phyloP scores from a whole-genome alignment of 2,329 filamentous ascomycete species.

The Thermochaetoides dissita region DNA sequence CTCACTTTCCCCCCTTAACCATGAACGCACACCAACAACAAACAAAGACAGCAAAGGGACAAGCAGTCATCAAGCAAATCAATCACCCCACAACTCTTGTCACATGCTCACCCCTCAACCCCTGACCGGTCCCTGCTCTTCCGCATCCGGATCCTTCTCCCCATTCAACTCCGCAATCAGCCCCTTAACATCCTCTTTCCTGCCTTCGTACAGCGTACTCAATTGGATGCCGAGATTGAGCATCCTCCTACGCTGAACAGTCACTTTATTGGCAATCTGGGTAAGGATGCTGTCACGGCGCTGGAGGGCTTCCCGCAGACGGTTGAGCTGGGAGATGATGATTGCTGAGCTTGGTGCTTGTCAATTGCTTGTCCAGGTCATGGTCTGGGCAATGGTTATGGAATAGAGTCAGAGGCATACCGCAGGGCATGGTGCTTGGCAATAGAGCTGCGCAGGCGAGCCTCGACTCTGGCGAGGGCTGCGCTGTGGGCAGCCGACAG shows the following conservation, averaged over 20 bases:
- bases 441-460: constrained; percentile 9
- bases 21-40: too few relatives aligned
- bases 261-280: constrained; percentile 9
- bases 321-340: constrained; percentile 6
- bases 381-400: not conserved
- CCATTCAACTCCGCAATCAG: not conserved
- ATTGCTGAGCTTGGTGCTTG: constrained; percentile 4
- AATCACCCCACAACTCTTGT: too few relatives aligned
- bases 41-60: too few relatives aligned
- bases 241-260: constrained; percentile 10
- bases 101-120: not conserved
- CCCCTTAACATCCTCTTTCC: constrained; percentile 7
- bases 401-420: constrained; percentile 2
- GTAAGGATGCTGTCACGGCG: constrained; percentile 8
- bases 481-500: constrained; percentile 6
- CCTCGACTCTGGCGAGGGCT: constrained; percentile 6
- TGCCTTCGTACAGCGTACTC: constrained; percentile 11
- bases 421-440: constrained; percentile 9
- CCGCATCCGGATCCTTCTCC: not conserved
- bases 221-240: constrained; percentile 12
- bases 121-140: not conserved
- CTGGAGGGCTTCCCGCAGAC: constrained; percentile 6
- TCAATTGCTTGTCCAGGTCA: not conserved
- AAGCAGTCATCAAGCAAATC: too few relatives aligned
- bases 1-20: too few relatives aligned